Evolutionary conservation across 1,284 basidiomycete genomes (phyloP).

Genomic region (Mycosarcoma mackinlayi): DNA sequence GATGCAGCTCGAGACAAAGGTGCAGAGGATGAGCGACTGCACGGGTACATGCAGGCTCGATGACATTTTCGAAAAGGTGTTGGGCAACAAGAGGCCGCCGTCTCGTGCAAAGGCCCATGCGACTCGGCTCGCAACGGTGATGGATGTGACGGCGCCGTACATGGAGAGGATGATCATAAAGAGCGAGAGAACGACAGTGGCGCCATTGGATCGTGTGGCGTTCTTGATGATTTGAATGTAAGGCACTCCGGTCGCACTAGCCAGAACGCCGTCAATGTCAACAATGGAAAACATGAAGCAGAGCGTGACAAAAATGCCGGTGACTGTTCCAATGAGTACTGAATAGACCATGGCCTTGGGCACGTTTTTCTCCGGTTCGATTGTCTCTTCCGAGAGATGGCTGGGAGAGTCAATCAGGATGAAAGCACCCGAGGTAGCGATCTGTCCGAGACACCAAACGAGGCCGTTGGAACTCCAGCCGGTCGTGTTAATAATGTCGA

Average conservation of each 20-base stretch:
- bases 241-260: constrained; percentile 24
- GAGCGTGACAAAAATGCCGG: constrained; percentile 32
- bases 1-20: constrained; percentile 31
- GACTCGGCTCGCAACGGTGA: constrained; percentile 34
- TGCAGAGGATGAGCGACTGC: constrained; percentile 26
- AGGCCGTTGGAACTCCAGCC: constrained; percentile 31
- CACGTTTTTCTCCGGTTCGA: constrained; percentile 35
- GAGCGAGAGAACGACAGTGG: constrained; percentile 31
- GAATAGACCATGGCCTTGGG: constrained; percentile 42
- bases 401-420: constrained; percentile 38
- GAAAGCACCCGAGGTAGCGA: constrained; percentile 32
- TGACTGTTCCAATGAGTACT: constrained; percentile 31
- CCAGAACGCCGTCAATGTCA: constrained; percentile 33
- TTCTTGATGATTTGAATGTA: constrained; percentile 40
- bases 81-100: constrained; percentile 24
- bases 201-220: constrained; percentile 29
- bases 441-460: constrained; percentile 30
- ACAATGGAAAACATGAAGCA: constrained; percentile 42
- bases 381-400: constrained; percentile 36
- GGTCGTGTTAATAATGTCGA: constrained; percentile 33
- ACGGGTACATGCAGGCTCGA: constrained; percentile 25
- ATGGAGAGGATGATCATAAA: constrained; percentile 36
- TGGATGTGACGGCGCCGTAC: constrained; percentile 32
- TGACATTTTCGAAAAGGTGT: constrained; percentile 25
- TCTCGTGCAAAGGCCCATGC: constrained; percentile 38